Percentiles rank a stretch among this genome's conserved stretches.
Evolutionary conservation across 352 stramenopile species (phyloP).

Genomic region (Phytophthora kernoviae): DNA sequence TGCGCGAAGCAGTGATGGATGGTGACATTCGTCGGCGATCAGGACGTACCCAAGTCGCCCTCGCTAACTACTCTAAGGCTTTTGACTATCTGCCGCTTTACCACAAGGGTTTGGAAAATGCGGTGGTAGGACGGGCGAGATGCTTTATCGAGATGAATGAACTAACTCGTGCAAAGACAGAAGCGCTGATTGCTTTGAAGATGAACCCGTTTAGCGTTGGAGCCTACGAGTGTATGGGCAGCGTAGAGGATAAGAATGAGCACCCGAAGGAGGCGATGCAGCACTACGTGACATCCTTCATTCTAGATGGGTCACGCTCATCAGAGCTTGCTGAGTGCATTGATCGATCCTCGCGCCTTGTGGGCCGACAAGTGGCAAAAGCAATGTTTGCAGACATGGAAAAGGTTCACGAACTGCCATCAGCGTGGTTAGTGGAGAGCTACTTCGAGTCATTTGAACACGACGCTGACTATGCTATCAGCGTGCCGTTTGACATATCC

Average conservation of each 20-base stretch:
- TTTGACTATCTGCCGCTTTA: slow-evolving; percentile 69
- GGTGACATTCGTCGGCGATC: slow-evolving; percentile 62
- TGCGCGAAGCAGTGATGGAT: slow-evolving; percentile 60
- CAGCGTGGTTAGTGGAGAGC: slow-evolving; percentile 78
- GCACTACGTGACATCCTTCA: slow-evolving; percentile 83
- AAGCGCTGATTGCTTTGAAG: slow-evolving; percentile 53
- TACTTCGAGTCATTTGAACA: slow-evolving; percentile 89
- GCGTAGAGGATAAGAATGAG: slow-evolving; percentile 58
- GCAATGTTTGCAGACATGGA: slow-evolving; percentile 73
- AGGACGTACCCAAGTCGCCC: slow-evolving; percentile 52
- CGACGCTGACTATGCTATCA: slow-evolving; percentile 64
- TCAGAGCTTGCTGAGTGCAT: slow-evolving; percentile 71
- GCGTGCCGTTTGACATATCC: slow-evolving; percentile 66
- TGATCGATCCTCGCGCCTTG: slow-evolving; percentile 68
- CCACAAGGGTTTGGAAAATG: slow-evolving; percentile 63
- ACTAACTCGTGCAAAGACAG: slow-evolving; percentile 43
- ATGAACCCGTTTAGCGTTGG: slow-evolving; percentile 72
- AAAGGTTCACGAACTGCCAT: slow-evolving; percentile 74
- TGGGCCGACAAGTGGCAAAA: slow-evolving; percentile 71
- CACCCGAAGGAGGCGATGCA: slow-evolving; percentile 75
- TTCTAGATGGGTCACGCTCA: slow-evolving; percentile 79
- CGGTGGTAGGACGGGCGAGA: slow-evolving; percentile 61
- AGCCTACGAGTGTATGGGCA: slow-evolving; percentile 73
- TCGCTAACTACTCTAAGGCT: slow-evolving; percentile 64
- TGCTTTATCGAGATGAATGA: slow-evolving; percentile 64